These are phyloP conservation scores for Aspergillus japonicus DNA, from an alignment of 2,329 filamentous ascomycete genomes.

Conservation along the genomic window DNA sequence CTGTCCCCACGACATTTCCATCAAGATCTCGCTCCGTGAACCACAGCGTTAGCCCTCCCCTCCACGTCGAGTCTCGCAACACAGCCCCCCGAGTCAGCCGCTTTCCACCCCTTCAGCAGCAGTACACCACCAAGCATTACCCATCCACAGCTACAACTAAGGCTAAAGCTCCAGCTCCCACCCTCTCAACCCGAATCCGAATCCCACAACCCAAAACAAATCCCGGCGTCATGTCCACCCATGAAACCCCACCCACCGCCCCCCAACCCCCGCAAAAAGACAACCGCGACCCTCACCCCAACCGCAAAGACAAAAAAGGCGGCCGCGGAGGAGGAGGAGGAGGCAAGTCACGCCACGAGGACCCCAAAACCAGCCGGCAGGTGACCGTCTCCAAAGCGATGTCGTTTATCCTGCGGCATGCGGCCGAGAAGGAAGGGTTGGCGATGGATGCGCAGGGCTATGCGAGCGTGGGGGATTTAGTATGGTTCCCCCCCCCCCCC, in stretches of 20 bases:
- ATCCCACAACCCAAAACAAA: no score
- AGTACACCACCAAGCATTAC: no score
- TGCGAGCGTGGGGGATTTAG: conserved; percentile 59
- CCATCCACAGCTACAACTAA: not conserved
- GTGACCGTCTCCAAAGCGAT: conserved; percentile 43
- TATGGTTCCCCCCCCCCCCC: conserved; percentile 25
- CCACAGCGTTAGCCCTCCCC: no score
- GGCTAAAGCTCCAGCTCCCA: no score
- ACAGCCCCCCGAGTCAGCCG: no score
- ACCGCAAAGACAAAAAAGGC: not conserved
- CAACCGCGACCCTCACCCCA: not conserved
- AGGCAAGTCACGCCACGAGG: not conserved
- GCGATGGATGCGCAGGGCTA: conserved; percentile 60
- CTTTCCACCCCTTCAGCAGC: not conserved
- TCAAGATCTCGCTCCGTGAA: not conserved
- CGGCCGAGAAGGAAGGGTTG: conserved; percentile 60
- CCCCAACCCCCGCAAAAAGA: not conserved
- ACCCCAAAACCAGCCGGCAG: not conserved
- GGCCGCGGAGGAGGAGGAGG: not conserved
- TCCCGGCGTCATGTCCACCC: no score
- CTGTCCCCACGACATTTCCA: no score
- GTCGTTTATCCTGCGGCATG: conserved; percentile 57
- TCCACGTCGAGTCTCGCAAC: no score
- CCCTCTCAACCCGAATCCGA: no score
- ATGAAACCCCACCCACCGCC: not conserved